Evolutionary conservation across 2,329 filamentous ascomycete species (phyloP).

Genomic region (Cladosporium sp.): DNA sequence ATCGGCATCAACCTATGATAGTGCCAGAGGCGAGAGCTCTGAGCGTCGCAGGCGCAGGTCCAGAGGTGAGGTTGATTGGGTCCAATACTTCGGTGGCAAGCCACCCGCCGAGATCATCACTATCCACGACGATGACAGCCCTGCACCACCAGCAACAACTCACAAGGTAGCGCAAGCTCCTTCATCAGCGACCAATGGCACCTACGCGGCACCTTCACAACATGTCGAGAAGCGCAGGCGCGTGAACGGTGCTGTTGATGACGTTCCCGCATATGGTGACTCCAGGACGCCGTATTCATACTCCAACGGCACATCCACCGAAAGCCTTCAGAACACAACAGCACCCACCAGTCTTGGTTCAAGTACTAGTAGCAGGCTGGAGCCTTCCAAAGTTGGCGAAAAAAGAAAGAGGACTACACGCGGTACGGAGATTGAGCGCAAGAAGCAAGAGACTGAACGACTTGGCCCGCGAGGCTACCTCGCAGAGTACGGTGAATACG

Average conservation of each 20-base stretch:
- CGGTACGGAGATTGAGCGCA: conserved; percentile 31
- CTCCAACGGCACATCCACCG: conserved; percentile 61
- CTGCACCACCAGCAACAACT: conserved; percentile 29
- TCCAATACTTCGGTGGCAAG: conserved; percentile 39
- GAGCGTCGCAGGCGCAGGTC: conserved; percentile 25
- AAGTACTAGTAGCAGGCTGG: conserved; percentile 63
- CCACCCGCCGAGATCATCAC: conserved; percentile 53
- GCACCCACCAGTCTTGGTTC: conserved; percentile 77
- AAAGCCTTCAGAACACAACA: conserved; percentile 68
- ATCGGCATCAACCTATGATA: conserved; percentile 1
- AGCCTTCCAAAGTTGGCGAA: conserved; percentile 69
- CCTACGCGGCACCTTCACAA: conserved; percentile 38
- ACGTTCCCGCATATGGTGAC: conserved; percentile 34
- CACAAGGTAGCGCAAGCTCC: conserved; percentile 10
- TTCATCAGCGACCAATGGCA: conserved; percentile 18
- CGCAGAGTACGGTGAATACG: conserved; percentile 62
- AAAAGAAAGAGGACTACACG: conserved; percentile 81
- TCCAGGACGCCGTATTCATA: conserved; percentile 70
- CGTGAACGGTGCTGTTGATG: conserved; percentile 46
- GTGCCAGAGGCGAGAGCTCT: conserved; percentile 8
- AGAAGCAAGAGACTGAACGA: conserved; percentile 34
- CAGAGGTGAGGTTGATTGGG: conserved; percentile 38
- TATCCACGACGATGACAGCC: conserved; percentile 51
- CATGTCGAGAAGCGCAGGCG: conserved; percentile 74
- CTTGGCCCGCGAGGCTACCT: conserved; percentile 34